phyloP scores from a whole-genome alignment of 208 protist species.

The Trichomonas tenax region DNA sequence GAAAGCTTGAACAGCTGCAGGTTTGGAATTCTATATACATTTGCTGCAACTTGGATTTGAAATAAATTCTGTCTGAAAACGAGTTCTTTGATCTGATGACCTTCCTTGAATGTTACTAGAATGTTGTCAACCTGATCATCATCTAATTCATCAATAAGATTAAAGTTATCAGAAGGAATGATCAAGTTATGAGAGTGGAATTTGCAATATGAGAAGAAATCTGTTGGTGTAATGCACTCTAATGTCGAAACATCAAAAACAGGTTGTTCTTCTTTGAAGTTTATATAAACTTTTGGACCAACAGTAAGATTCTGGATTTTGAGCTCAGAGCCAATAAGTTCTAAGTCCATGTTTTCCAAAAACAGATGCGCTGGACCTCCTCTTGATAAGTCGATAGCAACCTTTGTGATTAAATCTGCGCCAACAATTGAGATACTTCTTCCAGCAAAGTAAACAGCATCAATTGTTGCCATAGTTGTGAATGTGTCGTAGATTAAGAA shows the following conservation, averaged over 20 bases:
- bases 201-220: not conserved
- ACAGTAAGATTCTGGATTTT: not conserved
- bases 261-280: not conserved
- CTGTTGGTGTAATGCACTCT: not conserved
- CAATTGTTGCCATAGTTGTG: not conserved
- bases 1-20: not conserved
- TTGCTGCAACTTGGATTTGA: not conserved
- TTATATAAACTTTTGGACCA: not conserved
- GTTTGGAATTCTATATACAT: not conserved
- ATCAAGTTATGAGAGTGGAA: not conserved
- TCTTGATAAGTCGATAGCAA: not conserved
- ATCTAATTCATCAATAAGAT: not conserved
- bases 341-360: not conserved
- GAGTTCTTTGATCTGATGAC: not conserved
- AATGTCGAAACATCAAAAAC: not conserved
- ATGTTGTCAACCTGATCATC: not conserved
- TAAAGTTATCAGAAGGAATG: not conserved
- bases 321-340: not conserved
- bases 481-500: not conserved
- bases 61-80: not conserved
- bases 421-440: not conserved
- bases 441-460: not conserved
- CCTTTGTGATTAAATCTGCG: not conserved
- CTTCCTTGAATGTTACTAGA: not conserved
- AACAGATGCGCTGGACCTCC: not conserved